A percentile compares a stretch with the other conserved stretches of the same genome.
Evolutionary conservation across 192 early-diverging fungal genomes (phyloP).

Genomic region (Chytriomyces sp.): DNA sequence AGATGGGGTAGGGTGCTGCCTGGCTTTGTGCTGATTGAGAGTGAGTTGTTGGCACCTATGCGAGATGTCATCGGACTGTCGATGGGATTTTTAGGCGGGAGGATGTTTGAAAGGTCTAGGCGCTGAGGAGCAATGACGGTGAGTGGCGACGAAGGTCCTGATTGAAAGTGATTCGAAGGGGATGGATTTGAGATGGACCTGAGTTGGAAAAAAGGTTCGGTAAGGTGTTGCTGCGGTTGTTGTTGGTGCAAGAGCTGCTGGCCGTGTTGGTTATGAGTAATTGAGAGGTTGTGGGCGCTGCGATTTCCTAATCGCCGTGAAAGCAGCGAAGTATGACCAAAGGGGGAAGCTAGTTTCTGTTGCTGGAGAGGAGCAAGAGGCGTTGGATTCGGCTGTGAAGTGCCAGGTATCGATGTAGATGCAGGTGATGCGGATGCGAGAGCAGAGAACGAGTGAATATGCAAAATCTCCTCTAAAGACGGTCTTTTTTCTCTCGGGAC

Average conservation of each 20-base stretch:
- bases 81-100: neutral
- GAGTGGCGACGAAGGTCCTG: neutral
- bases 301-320: neutral
- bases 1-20: slow-evolving; percentile 1
- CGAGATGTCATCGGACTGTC: neutral
- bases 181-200: neutral
- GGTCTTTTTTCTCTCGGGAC: neutral
- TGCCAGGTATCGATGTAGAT: too few species aligned
- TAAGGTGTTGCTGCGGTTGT: neutral
- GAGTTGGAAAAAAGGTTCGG: neutral
- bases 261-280: neutral
- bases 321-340: neutral
- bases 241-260: slow-evolving; percentile 1
- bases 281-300: neutral
- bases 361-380: neutral
- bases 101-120: neutral
- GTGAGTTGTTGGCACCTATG: neutral
- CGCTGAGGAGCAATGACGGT: slow-evolving; percentile 3
- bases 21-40: neutral
- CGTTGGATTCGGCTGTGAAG: too few species aligned
- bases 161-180: neutral
- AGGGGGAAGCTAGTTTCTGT: neutral
- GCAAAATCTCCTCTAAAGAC: neutral
- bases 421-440: too few species aligned
- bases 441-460: neutral